Evolutionary conservation across 345 rosid genomes (phyloP), one percentile per base, ranked within the genome.

Genomic region (Ailanthus altissimus): DNA sequence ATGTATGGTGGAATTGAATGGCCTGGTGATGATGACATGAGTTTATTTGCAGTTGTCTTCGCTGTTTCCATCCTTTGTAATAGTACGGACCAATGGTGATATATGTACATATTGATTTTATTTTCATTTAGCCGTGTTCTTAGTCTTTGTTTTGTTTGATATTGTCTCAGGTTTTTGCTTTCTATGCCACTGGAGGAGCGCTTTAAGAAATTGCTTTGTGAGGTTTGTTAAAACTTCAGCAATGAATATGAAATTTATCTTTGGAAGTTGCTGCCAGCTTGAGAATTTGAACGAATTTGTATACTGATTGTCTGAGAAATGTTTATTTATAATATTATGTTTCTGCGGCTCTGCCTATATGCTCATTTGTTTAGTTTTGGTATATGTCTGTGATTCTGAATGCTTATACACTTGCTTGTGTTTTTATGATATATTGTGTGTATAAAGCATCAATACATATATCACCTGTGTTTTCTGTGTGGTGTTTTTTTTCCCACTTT

Each of bases 181-280:
- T 82, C 91, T 40, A 70, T 89, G 81, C 84, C 98, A 14, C 80
- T 87, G 58, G 91, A 89, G 78, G 97, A 91, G 70, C 96, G 93
- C 21, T 14, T 93, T 60, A 81, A 87, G 89, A 91, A 82, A 83
- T 57, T 96, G 81, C 89, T 96, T 47, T 78, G 80, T 54, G 88
- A 93, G 98, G 98, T 95, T 51, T 81, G 92, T 88, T 74, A 47
- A 79, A 36, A 66, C 66, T 80, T 21, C 62, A 15, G 53, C 23
- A 5, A 8, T 49, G 11, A 26, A 20, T 62, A 14, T 74, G 47
- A 62, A 32, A 18, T 40, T 64, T 23, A 20, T 64, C 25, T 12
- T 18, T 12, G 23, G 60, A 38, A 74, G 21, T 61, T 62, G 56
- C 70, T 49, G 26, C 58, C 32, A 49, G 32, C 42, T 28, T 60